Conservation (phyloP, 257 asterid genomes). For the Datura wrightii region DNA sequence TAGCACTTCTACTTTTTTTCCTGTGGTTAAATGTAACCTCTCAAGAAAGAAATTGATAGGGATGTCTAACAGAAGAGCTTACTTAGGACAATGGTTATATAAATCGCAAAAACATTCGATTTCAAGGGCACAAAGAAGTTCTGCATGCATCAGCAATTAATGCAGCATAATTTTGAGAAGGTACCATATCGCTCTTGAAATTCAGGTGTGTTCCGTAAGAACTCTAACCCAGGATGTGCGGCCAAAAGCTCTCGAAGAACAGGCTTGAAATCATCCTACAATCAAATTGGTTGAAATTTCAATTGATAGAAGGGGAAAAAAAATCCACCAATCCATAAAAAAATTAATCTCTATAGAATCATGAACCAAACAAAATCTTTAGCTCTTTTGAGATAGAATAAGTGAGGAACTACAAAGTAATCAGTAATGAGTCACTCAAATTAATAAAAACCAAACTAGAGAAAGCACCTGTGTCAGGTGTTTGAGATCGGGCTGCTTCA, state of each 20-base stretch:
- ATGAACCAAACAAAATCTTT: constrained; percentile 10
- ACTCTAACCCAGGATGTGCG: constrained; percentile 97
- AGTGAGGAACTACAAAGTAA: background rate
- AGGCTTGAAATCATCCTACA: constrained; percentile 90
- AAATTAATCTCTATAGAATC: background rate
- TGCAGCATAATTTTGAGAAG: constrained; percentile 30
- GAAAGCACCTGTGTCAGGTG: constrained; percentile 76
- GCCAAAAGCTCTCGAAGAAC: constrained; percentile 93
- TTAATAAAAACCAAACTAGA: background rate
- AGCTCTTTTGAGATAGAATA: background rate
- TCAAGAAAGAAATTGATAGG: background rate
- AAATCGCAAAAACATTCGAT: background rate
- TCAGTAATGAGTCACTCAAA: background rate
- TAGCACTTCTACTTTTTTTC: constrained; percentile 13
- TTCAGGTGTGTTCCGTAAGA: constrained; percentile 97
- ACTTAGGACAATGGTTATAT: background rate
- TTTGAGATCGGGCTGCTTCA: constrained; percentile 85
- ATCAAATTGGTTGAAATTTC: constrained; percentile 21
- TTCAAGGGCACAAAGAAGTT: background rate
- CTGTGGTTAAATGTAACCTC: background rate
- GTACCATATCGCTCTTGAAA: constrained; percentile 99
- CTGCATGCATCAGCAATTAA: constrained; percentile 4
- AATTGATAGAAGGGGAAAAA: background rate
- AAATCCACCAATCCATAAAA: background rate
- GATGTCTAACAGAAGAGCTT: constrained; percentile 13